phyloP scores from a whole-genome alignment of 2,329 filamentous ascomycete genomes.

The Gnomoniopsis sp. region DNA sequence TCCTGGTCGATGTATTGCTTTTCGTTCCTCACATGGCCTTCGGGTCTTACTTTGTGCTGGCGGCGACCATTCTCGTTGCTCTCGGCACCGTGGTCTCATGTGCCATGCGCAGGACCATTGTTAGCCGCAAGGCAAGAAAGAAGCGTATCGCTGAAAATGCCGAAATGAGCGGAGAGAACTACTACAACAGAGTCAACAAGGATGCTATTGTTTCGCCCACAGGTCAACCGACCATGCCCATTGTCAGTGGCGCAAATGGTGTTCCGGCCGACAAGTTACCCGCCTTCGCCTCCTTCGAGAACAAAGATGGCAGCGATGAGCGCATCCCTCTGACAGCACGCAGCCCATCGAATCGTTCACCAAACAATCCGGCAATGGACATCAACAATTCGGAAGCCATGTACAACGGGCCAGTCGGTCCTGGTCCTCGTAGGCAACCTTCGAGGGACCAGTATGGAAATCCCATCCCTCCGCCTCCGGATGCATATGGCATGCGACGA shows the following conservation, averaged over 20 bases:
- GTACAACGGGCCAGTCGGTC: constrained; percentile 28
- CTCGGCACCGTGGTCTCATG: constrained; percentile 83
- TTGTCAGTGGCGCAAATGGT: constrained; percentile 53
- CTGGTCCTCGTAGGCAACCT: constrained; percentile 31
- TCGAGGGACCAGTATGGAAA: constrained; percentile 66
- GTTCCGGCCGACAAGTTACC: constrained; percentile 43
- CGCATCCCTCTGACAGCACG: constrained; percentile 65
- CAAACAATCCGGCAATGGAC: constrained; percentile 40
- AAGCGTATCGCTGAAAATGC: constrained; percentile 89
- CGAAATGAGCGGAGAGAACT: constrained; percentile 95
- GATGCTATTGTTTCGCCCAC: constrained; percentile 40
- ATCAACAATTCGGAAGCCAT: constrained; percentile 34
- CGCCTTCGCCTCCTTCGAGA: constrained; percentile 64
- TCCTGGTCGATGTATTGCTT: constrained; percentile 87
- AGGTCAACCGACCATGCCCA: constrained; percentile 57
- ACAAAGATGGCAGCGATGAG: constrained; percentile 65
- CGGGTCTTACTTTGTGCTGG: constrained; percentile 92
- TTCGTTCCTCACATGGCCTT: constrained; percentile 93
- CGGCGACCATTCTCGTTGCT: constrained; percentile 80
- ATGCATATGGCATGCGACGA: constrained; percentile 44
- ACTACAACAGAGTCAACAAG: constrained; percentile 69
- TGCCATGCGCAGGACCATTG: constrained; percentile 88
- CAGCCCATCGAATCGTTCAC: constrained; percentile 58
- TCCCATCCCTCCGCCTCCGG: constrained; percentile 39
- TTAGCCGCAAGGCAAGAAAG: constrained; percentile 89